Evolutionary conservation across 1,284 basidiomycete genomes (phyloP).

Genomic region (Grifola frondosa): DNA sequence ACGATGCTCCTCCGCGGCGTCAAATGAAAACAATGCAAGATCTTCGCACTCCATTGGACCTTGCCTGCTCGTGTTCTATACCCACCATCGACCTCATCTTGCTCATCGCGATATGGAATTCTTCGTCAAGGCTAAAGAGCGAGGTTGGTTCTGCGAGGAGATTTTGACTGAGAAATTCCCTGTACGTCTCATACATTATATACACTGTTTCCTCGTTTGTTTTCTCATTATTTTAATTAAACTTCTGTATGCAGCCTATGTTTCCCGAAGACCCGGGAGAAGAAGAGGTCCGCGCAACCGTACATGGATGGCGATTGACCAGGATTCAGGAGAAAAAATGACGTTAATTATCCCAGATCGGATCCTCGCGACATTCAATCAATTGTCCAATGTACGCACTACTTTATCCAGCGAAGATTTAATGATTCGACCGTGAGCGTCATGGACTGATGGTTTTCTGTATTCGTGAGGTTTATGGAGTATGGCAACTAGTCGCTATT

Average conservation of each 20-base stretch:
- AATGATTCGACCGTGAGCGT: too few relatives aligned
- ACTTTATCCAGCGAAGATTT: too few relatives aligned
- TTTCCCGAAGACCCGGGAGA: conserved; percentile 85
- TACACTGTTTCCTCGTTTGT: background rate
- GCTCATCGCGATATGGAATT: conserved; percentile 86
- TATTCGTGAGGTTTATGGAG: too few relatives aligned
- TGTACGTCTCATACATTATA: conserved; percentile 38
- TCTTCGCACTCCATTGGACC: conserved; percentile 38
- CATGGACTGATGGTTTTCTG: too few relatives aligned
- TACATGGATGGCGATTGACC: conserved; percentile 75
- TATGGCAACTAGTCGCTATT: too few relatives aligned
- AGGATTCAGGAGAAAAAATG: too few relatives aligned
- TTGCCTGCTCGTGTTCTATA: conserved; percentile 85
- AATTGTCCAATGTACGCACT: too few relatives aligned
- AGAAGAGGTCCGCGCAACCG: conserved; percentile 67
- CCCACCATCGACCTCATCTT: conserved; percentile 87
- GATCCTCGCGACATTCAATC: too few relatives aligned
- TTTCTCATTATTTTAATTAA: background rate
- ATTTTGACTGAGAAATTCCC: conserved; percentile 68
- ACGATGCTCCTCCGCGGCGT: background rate
- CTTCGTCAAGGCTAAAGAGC: conserved; percentile 64
- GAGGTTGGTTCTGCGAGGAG: conserved; percentile 78
- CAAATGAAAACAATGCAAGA: conserved; percentile 3
- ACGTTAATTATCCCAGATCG: too few relatives aligned
- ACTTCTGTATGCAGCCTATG: conserved; percentile 60